Evolutionary conservation across 805 yeast species (phyloP).

Genomic region (Candida argentea): DNA sequence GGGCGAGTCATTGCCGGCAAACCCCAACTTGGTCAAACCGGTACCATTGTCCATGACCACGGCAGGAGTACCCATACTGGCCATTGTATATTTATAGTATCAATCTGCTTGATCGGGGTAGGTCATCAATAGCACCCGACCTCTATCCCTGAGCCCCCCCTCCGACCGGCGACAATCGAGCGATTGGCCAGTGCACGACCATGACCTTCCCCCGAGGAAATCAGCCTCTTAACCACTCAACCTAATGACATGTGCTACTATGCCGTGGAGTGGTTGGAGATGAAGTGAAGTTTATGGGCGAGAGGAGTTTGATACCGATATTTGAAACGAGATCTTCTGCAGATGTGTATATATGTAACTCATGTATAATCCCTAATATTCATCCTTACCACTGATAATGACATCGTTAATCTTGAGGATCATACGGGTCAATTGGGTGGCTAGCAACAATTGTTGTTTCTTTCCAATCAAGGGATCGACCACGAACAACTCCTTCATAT

Average conservation of each 20-base stretch:
- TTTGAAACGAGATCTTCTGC: too few relatives aligned
- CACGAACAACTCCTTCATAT: slow-evolving; percentile 90
- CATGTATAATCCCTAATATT: slow-evolving; percentile 29
- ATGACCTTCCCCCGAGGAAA: too few relatives aligned
- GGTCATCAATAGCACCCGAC: too few relatives aligned
- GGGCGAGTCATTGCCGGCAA: slow-evolving; percentile 97
- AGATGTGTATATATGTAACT: too few relatives aligned
- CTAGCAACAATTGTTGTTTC: slow-evolving; percentile 88
- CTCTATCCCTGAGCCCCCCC: not conserved
- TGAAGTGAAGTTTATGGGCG: too few relatives aligned
- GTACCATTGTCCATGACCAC: slow-evolving; percentile 99
- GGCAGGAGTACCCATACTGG: slow-evolving; percentile 72
- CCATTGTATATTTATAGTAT: slow-evolving; percentile 28
- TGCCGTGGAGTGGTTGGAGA: too few relatives aligned
- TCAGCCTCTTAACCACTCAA: too few relatives aligned
- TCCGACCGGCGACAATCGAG: not conserved
- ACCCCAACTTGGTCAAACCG: slow-evolving; percentile 93
- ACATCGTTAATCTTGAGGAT: slow-evolving; percentile 94
- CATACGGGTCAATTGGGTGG: slow-evolving; percentile 97
- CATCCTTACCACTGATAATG: slow-evolving; percentile 80
- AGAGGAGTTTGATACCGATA: too few relatives aligned
- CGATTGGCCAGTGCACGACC: slow-evolving; percentile 1
- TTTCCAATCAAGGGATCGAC: slow-evolving; percentile 97
- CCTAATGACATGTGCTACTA: too few relatives aligned
- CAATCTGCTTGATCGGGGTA: not conserved